These are phyloP conservation scores for Oryza brachyantha DNA, from an alignment of 176 grass and related monocot genomes.

Conservation along the genomic window DNA sequence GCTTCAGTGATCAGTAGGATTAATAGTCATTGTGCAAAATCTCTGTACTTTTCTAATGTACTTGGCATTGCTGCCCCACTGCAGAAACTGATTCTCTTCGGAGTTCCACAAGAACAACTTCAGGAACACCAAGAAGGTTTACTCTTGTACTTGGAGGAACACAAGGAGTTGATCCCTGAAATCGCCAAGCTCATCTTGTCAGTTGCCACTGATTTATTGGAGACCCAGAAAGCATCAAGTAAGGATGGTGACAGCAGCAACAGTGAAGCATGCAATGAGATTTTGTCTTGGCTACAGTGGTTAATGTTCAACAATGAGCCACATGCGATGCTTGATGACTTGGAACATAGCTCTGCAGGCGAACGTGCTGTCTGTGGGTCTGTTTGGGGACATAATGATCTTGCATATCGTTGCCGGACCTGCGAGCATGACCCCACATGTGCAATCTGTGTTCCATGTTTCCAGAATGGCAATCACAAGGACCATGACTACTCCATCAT, in stretches of 20 bases:
- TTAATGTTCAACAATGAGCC: conserved; percentile 76
- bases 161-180: conserved; percentile 24
- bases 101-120: conserved; percentile 56
- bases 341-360: conserved; percentile 48
- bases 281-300: conserved; percentile 85
- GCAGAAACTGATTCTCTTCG: conserved; percentile 76
- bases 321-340: conserved; percentile 34
- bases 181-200: conserved; percentile 54
- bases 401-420: conserved; percentile 86
- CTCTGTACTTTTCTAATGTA: not conserved
- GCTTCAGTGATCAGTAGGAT: not conserved
- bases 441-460: conserved; percentile 90
- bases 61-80: not conserved
- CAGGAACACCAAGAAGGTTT: conserved; percentile 45
- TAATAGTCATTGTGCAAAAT: not conserved
- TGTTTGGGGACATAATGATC: conserved; percentile 84
- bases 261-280: conserved; percentile 35
- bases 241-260: conserved; percentile 14
- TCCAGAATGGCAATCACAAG: conserved; percentile 83
- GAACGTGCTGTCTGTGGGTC: conserved; percentile 75
- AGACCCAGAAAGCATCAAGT: conserved; percentile 16
- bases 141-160: conserved; percentile 40
- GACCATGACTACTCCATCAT: conserved; percentile 98
- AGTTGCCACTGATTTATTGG: conserved; percentile 32
- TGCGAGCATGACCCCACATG: conserved; percentile 90